Evolutionary conservation across 176 grass and related monocot genomes (phyloP).

Genomic region (Oryza coarctata): DNA sequence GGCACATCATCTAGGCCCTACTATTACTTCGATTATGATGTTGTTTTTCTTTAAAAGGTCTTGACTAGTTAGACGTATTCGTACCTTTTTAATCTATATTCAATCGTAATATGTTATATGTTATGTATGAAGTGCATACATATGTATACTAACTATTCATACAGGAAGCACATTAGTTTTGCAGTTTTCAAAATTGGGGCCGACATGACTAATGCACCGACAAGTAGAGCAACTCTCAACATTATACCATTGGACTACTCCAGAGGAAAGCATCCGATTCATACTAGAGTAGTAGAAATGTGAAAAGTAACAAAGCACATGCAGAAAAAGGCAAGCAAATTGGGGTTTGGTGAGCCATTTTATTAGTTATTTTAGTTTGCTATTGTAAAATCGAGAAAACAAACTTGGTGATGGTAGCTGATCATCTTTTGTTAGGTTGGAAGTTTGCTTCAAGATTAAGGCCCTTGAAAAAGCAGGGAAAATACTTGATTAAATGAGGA

Average conservation of each 20-base stretch:
- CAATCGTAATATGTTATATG: no score
- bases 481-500: conserved; percentile 24
- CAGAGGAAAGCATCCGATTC: not conserved
- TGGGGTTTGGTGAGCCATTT: conserved; percentile 38
- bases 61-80: no score
- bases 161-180: not conserved
- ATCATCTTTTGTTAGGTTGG: conserved; percentile 36
- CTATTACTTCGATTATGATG: no score
- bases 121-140: no score
- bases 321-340: conserved; percentile 4
- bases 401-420: conserved; percentile 27
- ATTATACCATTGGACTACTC: not conserved
- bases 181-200: no score
- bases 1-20: no score
- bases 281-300: not conserved
- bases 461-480: conserved; percentile 31
- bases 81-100: no score
- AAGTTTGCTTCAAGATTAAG: conserved; percentile 54
- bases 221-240: not conserved
- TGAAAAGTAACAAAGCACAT: conserved; percentile 12
- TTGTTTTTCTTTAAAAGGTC: no score
- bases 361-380: not conserved
- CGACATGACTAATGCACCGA: not conserved
- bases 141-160: no score
- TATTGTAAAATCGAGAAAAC: conserved; percentile 31